Evolutionary conservation across 805 yeast species (phyloP), one percentile per base, ranked within the genome.

Genomic region (Nakazawaea sp.): DNA sequence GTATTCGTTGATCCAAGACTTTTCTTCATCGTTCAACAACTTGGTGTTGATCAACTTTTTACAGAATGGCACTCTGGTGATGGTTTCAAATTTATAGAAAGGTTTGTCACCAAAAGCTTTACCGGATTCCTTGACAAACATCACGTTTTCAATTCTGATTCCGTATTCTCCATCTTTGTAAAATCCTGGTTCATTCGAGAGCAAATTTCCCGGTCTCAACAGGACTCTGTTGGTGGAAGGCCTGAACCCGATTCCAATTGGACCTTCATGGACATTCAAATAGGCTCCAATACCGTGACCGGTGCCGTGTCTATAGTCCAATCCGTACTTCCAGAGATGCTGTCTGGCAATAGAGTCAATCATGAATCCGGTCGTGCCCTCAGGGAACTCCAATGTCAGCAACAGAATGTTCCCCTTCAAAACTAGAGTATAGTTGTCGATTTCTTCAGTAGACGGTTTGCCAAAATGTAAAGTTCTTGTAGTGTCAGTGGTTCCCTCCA

Each of bases 281-380:
- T 59, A 76, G 1, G 78, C 58, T n/a, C 79, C 81, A 37, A 76
- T 64, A 3, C 83, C 83, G 53, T 76, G 83, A 0, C 81, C 75
- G 4, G 83, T 76, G 23, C 81, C 81, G 51, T 76, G 83, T 21
- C 69, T 67, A 51, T 75, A 76, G 53, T 76, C 81, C 44, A 75
- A 53, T 2, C 79, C 79, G 29, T 64, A 46, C 35, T 57, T 57
- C 83, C 83, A 76, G 41, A 76, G 61, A 45, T 52, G 64, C 46
- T 73, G 78, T 55, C 83, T 65, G 7, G 82, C 81, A 42, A 75
- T 60, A 4, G 72, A 58, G 52, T 76, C 83, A 36, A 76, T 58
- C 42, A 67, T 66, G 37, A 57, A 64, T 5, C 81, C 81, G 3
- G 76, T 66, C 20, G 76, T 67, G 31, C 66, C 65, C 45, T 70